Percentiles rank a stretch among this genome's conserved stretches.
phyloP scores from a whole-genome alignment of 2,329 filamentous ascomycete species.

The Aphanocladium album region DNA sequence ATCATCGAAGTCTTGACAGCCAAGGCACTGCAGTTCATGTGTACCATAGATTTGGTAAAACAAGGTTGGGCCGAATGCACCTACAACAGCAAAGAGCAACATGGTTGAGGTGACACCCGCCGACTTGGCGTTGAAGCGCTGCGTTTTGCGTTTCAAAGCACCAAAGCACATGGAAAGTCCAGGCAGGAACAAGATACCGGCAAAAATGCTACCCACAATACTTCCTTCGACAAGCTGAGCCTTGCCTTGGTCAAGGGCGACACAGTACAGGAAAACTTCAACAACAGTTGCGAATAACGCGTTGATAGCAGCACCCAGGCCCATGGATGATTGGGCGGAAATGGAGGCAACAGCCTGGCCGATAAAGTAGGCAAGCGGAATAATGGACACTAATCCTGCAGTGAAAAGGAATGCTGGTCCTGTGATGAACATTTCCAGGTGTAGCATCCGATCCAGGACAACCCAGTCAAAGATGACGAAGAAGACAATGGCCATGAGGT shows the following conservation, averaged over 20 bases:
- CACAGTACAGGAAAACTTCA: slow-evolving; percentile 95
- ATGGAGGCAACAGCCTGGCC: slow-evolving; percentile 97
- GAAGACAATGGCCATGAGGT: slow-evolving; percentile 85
- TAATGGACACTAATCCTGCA: slow-evolving; percentile 82
- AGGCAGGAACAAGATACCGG: slow-evolving; percentile 88
- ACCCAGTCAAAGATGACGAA: slow-evolving; percentile 94
- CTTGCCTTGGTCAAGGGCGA: slow-evolving; percentile 89
- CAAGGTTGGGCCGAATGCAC: slow-evolving; percentile 88
- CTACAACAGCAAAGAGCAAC: slow-evolving; percentile 93
- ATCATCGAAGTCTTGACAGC: slow-evolving; percentile 47
- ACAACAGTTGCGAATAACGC: slow-evolving; percentile 97
- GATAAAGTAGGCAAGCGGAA: slow-evolving; percentile 96
- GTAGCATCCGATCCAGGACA: slow-evolving; percentile 64
- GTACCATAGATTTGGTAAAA: slow-evolving; percentile 99
- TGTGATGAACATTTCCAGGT: slow-evolving; percentile 68
- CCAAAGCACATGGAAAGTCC: slow-evolving; percentile 98
- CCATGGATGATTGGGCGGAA: slow-evolving; percentile 98
- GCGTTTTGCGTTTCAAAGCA: slow-evolving; percentile 94
- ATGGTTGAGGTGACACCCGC: slow-evolving; percentile 97
- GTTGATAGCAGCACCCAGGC: slow-evolving; percentile 91
- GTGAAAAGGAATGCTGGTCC: slow-evolving; percentile 82
- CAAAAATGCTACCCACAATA: slow-evolving; percentile 96
- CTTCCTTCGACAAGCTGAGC: slow-evolving; percentile 90
- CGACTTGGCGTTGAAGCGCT: slow-evolving; percentile 94
- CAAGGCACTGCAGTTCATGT: slow-evolving; percentile 85